These are phyloP conservation scores for Linum trigynum DNA, from an alignment of 345 rosid species.

Conservation along the genomic window DNA sequence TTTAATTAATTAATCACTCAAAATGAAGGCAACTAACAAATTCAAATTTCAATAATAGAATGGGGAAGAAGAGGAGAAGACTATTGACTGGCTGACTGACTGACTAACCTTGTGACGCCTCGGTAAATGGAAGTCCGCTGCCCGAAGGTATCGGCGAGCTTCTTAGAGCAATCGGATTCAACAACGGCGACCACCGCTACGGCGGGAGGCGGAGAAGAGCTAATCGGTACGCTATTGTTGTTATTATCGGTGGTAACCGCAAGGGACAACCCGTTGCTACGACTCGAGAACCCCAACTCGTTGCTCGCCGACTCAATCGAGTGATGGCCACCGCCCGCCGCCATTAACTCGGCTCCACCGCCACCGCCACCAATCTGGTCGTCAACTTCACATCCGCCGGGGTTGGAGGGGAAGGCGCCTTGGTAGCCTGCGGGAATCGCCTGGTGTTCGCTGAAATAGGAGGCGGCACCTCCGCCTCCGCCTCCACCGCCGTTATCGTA, in stretches of 20 bases:
- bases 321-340: constrained; percentile 17
- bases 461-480: constrained; percentile 10
- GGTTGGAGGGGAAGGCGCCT: constrained; percentile 52
- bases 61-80: no score
- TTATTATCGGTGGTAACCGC: constrained; percentile 29
- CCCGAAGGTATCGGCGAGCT: constrained; percentile 70
- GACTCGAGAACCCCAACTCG: constrained; percentile 46
- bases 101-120: constrained; percentile 74
- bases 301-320: constrained; percentile 49
- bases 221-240: constrained; percentile 17
- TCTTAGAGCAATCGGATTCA: constrained; percentile 50
- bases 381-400: constrained; percentile 72
- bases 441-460: constrained; percentile 55
- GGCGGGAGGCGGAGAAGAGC: no score
- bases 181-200: constrained; percentile 32
- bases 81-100: no score
- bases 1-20: no score
- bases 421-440: constrained; percentile 53
- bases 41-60: no score
- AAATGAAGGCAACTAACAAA: no score
- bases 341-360: constrained; percentile 29
- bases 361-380: constrained; percentile 22
- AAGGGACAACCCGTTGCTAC: constrained; percentile 49
- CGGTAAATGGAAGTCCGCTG: constrained; percentile 92
- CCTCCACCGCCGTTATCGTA: constrained; percentile 33